These are phyloP conservation scores for Cyberlindnera nakhonratchasimensis DNA, from an alignment of 805 yeast genomes.

Conservation along the genomic window DNA sequence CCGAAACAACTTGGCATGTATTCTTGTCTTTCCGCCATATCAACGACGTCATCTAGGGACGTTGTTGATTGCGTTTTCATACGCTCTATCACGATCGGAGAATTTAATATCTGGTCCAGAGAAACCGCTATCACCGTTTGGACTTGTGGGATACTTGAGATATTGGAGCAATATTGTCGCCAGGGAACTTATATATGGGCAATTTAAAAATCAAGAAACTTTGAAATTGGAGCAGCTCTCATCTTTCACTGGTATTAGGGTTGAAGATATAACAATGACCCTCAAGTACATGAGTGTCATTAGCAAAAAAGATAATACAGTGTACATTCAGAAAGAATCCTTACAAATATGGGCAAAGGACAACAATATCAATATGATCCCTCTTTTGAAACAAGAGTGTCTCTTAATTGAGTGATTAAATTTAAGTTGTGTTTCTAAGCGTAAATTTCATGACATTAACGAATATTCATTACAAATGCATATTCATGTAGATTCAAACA, in stretches of 20 bases:
- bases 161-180: slow-evolving; percentile 69
- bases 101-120: slow-evolving; percentile 83
- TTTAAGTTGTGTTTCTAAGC: no score
- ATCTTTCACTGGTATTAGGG: slow-evolving; percentile 57
- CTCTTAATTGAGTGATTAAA: slow-evolving; percentile 8
- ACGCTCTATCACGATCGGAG: slow-evolving; percentile 65
- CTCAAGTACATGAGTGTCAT: slow-evolving; percentile 53
- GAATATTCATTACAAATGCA: neutral
- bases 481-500: slow-evolving; percentile 43
- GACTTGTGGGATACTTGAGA: slow-evolving; percentile 63
- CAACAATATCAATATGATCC: slow-evolving; percentile 16
- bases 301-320: slow-evolving; percentile 25
- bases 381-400: slow-evolving; percentile 15
- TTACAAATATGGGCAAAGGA: slow-evolving; percentile 18
- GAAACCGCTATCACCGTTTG: slow-evolving; percentile 81
- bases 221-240: slow-evolving; percentile 50
- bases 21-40: slow-evolving; percentile 87
- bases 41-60: slow-evolving; percentile 79
- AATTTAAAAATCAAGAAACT: slow-evolving; percentile 27
- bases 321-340: slow-evolving; percentile 15
- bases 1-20: slow-evolving; percentile 84
- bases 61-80: slow-evolving; percentile 77
- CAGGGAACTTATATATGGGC: slow-evolving; percentile 41
- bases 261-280: slow-evolving; percentile 57
- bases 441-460: slow-evolving; percentile 1